Base-by-base conservation (phyloP, 140 eudicot species). In the Stevia rebaudiana region DNA sequence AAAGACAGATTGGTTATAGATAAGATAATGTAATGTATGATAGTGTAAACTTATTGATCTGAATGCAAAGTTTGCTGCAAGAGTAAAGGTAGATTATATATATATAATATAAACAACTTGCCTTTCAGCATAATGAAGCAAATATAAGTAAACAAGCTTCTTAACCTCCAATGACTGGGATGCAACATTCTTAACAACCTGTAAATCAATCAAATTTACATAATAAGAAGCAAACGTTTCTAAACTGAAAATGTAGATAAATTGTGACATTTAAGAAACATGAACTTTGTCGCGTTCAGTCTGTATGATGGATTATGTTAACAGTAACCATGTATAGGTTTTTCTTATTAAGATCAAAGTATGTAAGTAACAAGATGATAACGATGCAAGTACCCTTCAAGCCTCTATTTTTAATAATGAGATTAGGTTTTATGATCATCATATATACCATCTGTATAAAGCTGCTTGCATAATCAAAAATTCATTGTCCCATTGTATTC, bases 151-250 rank as follows among this genome's bases (percentile, higher is more conserved):
- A 54, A 92, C 99, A 71, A 92, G 94, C 85, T 92, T 92, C 86
- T 92, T 92, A 43, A 88, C 95, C 80, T 92, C 97, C 82, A 92
- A 65, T 1, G 99, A 81, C 73, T 83, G 97, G 61, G 90, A 76
- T 13, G 97, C 97, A 62, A 92, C 99, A 60, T 92, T 92, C 67
- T 92, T 92, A 58, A 92, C 99, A 67, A 88, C 99, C 99, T 92
- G 86, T 54, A 47, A 53, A 36, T 49, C 56, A 79, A 74, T 42
- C 21, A 43, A 55, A 65, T 30, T 39, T 50, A 65, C 39, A 59
- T 43, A 15, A 55, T 54, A 44, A 43, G 31, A 41, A 35, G 51
- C 11, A 23, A 44, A 39, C 41, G 8, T 42, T 30, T 63, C 49
- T 40, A 25, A 54, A 50, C 18, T 52, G 33, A 24, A 51, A 61